Base-by-base conservation (phyloP, 805 yeast species). In the Wickerhamiella australiensis region DNA sequence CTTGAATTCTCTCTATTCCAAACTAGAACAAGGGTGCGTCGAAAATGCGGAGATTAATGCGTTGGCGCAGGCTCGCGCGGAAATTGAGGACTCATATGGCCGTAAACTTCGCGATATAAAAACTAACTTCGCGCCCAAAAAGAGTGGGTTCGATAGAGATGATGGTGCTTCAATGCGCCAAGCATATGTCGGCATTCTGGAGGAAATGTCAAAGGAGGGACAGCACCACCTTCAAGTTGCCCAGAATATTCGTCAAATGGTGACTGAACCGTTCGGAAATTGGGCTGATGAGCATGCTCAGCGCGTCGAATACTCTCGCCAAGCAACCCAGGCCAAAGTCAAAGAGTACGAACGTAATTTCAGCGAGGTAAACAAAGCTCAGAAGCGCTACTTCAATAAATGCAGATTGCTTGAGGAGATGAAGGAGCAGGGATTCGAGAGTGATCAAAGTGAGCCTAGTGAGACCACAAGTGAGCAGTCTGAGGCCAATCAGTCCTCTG, bases 261-360 rank as follows among this genome's bases (percentile, higher is more conserved):
- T 85, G 0, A 60, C 82, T 46, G 72, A 71, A 21, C 95, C 94
- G 1, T 85, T 85, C 58, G 63, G 76, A 9, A 73, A 74, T 57
- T 86, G 94, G 94, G 73, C 87, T 38, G 69, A 68, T 15, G 87
- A 81, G 48, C 94, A 85, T 64, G 74, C 73, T 48, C 76, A 75
- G 56, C 67, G 94, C 43, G 73, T 85, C 1, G 77, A 74, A 36
- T 76, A 74, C 57, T 77, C 84, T 15, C 80, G 79, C 49, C 68
- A 72, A 50, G 68, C 72, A 4, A 65, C 85, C 37, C 64, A 67
- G 46, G 70, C 67, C 18, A 78, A 76, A 54, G 70, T 76, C 42
- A 74, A 73, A 56, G 68, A 65, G 44, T 82, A 76, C 61, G 75
- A 76, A 43, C 69, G 65, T 47, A 72, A 70, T 54, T 61, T 63